These are phyloP conservation scores for Neurospora discreta DNA, from an alignment of 495 filamentous ascomycete genomes.

Conservation along the genomic window DNA sequence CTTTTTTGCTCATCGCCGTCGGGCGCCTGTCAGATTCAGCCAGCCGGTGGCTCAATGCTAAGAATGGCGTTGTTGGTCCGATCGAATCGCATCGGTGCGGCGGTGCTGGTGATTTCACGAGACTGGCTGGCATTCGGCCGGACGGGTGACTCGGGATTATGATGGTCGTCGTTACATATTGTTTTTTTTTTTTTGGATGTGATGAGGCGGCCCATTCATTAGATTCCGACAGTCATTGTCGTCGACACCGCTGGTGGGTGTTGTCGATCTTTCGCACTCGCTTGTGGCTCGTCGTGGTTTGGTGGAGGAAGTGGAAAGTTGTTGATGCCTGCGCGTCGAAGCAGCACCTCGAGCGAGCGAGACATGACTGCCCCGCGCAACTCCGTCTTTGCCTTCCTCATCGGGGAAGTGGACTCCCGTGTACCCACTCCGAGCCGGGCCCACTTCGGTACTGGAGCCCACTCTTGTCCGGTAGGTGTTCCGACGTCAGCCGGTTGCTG, in stretches of 20 bases:
- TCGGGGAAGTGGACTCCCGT: background rate
- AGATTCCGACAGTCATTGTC: background rate
- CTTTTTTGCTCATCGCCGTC: background rate
- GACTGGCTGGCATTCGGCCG: background rate
- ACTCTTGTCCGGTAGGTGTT: background rate
- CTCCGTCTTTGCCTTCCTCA: background rate
- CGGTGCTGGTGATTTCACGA: background rate
- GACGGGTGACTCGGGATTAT: background rate
- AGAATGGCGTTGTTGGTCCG: background rate
- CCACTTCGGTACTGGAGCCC: background rate
- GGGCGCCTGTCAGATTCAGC: background rate
- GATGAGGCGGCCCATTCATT: background rate
- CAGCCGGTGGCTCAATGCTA: background rate
- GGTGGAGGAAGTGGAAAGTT: background rate
- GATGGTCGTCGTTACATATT: background rate
- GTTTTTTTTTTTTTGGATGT: background rate
- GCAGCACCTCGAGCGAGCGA: too few species aligned
- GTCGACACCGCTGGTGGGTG: background rate
- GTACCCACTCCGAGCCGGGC: background rate
- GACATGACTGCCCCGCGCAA: background rate
- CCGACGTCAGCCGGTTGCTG: background rate
- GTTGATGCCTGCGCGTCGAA: too few species aligned
- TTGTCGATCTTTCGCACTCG: background rate
- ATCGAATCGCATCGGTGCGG: background rate
- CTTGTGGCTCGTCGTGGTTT: background rate